Evolutionary conservation across 116 monocot genomes (phyloP).

Genomic region (Dioscorea cayenensis): DNA sequence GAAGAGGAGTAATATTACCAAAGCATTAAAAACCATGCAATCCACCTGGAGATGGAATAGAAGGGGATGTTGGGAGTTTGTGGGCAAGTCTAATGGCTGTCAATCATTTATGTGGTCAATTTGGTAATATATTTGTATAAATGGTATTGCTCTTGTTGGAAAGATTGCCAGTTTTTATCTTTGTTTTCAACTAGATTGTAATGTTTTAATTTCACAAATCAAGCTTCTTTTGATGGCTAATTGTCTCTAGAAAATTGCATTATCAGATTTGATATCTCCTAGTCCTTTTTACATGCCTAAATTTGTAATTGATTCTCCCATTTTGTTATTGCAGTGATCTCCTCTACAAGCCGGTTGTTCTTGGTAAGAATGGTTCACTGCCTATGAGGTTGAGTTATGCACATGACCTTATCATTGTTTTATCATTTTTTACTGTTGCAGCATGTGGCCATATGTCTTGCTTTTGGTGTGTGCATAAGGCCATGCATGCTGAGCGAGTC

Average conservation of each 20-base stretch:
- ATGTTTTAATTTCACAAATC: too few species aligned
- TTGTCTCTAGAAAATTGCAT: not conserved
- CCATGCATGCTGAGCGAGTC: slow-evolving; percentile 44
- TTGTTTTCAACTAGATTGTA: too few species aligned
- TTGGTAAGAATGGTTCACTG: slow-evolving; percentile 27
- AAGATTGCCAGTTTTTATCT: too few species aligned
- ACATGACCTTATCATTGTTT: slow-evolving; percentile 1
- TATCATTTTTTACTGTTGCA: slow-evolving; percentile 21
- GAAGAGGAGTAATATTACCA: not conserved
- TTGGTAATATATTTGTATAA: too few species aligned
- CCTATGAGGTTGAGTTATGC: not conserved
- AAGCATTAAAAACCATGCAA: too few species aligned
- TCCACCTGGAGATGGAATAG: too few species aligned
- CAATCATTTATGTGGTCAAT: too few species aligned
- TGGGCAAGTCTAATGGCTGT: too few species aligned
- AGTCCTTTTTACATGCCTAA: not conserved
- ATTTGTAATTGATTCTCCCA: not conserved
- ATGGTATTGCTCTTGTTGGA: too few species aligned
- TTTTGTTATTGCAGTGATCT: slow-evolving; percentile 40
- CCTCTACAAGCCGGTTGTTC: slow-evolving; percentile 63
- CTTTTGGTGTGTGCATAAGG: slow-evolving; percentile 86
- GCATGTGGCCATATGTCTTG: slow-evolving; percentile 90
- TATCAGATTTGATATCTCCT: not conserved
- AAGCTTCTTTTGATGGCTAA: not conserved
- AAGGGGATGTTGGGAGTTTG: too few species aligned